Percentiles rank a stretch among this genome's conserved stretches.
phyloP scores from a whole-genome alignment of 2,329 filamentous ascomycete genomes.

The Ascochyta fabae region DNA sequence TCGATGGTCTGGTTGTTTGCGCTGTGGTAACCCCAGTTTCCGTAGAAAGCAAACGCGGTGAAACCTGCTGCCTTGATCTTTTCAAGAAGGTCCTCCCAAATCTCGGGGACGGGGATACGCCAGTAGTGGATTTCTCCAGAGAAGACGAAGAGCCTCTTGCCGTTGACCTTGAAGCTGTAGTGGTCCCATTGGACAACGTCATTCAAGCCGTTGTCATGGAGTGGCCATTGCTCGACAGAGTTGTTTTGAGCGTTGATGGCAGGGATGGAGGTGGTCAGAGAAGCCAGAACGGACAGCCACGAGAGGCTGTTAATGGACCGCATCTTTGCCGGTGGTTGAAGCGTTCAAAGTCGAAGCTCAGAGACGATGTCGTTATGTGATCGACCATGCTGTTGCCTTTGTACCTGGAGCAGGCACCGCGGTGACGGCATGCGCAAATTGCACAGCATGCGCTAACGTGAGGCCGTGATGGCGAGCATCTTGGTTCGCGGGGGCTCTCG shows the following conservation, averaged over 20 bases:
- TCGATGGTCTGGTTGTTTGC: slow-evolving; percentile 55
- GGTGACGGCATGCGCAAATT: slow-evolving; percentile 17
- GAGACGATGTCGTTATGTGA: slow-evolving; percentile 17
- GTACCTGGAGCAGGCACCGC: slow-evolving; percentile 17
- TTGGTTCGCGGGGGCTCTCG: slow-evolving; percentile 13
- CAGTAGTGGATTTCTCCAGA: slow-evolving; percentile 63
- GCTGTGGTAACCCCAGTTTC: slow-evolving; percentile 58
- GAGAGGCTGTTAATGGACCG: slow-evolving; percentile 26
- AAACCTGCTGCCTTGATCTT: slow-evolving; percentile 61
- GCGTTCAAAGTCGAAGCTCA: slow-evolving; percentile 22
- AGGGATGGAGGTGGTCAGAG: slow-evolving; percentile 19
- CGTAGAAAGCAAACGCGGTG: slow-evolving; percentile 57
- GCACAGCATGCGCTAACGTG: slow-evolving; percentile 21
- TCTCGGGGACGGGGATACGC: slow-evolving; percentile 57
- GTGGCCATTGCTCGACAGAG: slow-evolving; percentile 51
- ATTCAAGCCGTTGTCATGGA: slow-evolving; percentile 58
- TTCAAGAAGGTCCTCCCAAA: slow-evolving; percentile 60
- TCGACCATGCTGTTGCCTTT: slow-evolving; percentile 24
- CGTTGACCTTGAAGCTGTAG: slow-evolving; percentile 60
- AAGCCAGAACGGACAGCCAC: slow-evolving; percentile 33
- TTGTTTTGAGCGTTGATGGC: slow-evolving; percentile 34
- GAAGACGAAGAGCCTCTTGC: slow-evolving; percentile 60
- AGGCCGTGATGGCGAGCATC: slow-evolving; percentile 14
- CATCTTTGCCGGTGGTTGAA: slow-evolving; percentile 28
- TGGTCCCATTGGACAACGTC: slow-evolving; percentile 61